Evolutionary conservation across 2,329 filamentous ascomycete species (phyloP).

Genomic region (Penicillium vulpinum): DNA sequence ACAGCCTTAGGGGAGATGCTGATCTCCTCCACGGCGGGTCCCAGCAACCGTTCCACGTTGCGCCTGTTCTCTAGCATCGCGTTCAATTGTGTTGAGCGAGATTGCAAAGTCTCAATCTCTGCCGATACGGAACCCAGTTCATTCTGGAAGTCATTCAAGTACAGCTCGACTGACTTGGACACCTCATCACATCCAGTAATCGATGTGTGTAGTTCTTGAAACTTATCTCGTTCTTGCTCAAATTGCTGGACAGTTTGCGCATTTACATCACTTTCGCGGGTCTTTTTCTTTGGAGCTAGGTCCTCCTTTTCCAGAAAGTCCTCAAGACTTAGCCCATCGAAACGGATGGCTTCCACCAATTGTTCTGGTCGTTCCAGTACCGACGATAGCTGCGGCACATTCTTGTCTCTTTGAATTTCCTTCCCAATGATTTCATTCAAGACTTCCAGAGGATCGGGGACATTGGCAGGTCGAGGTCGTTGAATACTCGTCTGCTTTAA

Average conservation of each 20-base stretch:
- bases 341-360: conserved; percentile 70
- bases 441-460: conserved; percentile 69
- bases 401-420: conserved; percentile 17
- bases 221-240: conserved; percentile 77
- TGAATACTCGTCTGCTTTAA: conserved; percentile 59
- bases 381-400: conserved; percentile 3
- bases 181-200: conserved; percentile 91
- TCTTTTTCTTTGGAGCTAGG: conserved; percentile 24
- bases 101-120: conserved; percentile 91
- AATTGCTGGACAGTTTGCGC: conserved; percentile 71
- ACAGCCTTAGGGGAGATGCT: conserved; percentile 83
- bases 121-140: conserved; percentile 90
- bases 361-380: conserved; percentile 40
- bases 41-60: conserved; percentile 82
- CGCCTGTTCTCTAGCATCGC: conserved; percentile 84
- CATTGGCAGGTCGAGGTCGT: conserved; percentile 53
- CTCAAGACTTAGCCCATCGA: conserved; percentile 72
- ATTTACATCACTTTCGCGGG: conserved; percentile 40
- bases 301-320: conserved; percentile 59
- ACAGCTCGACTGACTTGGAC: conserved; percentile 86
- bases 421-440: conserved; percentile 61
- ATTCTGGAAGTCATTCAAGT: conserved; percentile 87
- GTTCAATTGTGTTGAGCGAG: conserved; percentile 78
- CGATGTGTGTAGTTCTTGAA: conserved; percentile 85
- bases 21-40: conserved; percentile 86